Conservation (phyloP, 495 filamentous ascomycete species). For the Neurospora hispaniola region DNA sequence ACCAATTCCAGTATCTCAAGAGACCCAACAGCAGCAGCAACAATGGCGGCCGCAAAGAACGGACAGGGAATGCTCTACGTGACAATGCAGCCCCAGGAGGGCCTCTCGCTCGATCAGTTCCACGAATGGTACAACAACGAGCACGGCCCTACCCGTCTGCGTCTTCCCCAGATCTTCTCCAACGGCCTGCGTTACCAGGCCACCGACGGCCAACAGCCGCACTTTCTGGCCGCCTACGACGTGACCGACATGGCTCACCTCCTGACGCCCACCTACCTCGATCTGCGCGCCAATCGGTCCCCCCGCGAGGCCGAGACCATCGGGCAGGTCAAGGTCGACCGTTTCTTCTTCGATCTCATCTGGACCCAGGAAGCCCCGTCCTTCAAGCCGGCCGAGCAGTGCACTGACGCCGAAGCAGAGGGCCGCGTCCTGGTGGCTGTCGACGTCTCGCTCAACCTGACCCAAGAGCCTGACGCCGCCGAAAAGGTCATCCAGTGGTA, state of each 20-base stretch:
- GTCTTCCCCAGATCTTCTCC: slow-evolving; percentile 53
- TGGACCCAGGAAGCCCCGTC: slow-evolving; percentile 38
- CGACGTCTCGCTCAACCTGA: slow-evolving; percentile 42
- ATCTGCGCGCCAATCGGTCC: slow-evolving; percentile 57
- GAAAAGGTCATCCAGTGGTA: slow-evolving; percentile 57
- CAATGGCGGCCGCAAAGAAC: slow-evolving; percentile 16
- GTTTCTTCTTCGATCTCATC: slow-evolving; percentile 57
- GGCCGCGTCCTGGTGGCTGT: slow-evolving; percentile 54
- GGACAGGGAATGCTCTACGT: slow-evolving; percentile 60
- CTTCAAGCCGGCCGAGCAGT: slow-evolving; percentile 48
- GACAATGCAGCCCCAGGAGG: slow-evolving; percentile 61
- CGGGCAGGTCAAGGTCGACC: slow-evolving; percentile 59
- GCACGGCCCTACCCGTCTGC: slow-evolving; percentile 67
- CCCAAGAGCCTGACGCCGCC: slow-evolving; percentile 36
- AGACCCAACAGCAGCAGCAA: not conserved
- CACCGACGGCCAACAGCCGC: slow-evolving; percentile 46
- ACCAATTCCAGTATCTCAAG: not conserved
- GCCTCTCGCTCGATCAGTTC: slow-evolving; percentile 57
- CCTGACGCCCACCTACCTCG: slow-evolving; percentile 54
- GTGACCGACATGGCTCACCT: slow-evolving; percentile 62
- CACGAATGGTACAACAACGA: slow-evolving; percentile 91
- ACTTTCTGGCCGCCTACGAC: slow-evolving; percentile 73
- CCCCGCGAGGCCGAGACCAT: slow-evolving; percentile 66
- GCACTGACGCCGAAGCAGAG: slow-evolving; percentile 46
- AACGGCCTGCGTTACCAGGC: slow-evolving; percentile 74